Evolutionary conservation across 257 asterid species (phyloP).

Genomic region (Phtheirospermum japonicum): DNA sequence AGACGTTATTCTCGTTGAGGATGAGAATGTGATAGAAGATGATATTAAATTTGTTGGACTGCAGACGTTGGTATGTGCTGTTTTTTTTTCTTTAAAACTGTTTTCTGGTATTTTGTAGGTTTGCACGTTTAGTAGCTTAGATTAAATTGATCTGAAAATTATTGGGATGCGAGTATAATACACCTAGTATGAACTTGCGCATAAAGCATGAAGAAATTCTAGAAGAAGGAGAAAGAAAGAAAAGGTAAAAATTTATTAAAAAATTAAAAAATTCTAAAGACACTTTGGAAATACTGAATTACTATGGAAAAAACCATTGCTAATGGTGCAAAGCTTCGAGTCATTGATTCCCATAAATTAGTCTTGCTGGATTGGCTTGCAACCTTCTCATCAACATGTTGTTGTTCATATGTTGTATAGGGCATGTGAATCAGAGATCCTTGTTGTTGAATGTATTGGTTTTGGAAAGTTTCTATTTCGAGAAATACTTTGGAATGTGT

Average conservation of each 20-base stretch:
- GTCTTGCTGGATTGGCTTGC: neutral
- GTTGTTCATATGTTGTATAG: neutral
- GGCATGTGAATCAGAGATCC: slow-evolving; percentile 1
- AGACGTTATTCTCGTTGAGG: slow-evolving; percentile 57
- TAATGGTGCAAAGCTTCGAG: neutral
- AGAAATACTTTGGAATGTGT: neutral
- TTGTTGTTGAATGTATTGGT: slow-evolving; percentile 1
- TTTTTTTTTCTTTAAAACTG: no score
- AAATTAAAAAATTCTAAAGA: neutral
- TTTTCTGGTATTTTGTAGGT: neutral
- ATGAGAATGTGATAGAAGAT: slow-evolving; percentile 48
- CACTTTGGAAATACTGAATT: neutral
- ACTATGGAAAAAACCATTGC: neutral
- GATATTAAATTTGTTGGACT: slow-evolving; percentile 52
- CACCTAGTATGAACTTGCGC: neutral
- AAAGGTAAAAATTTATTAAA: neutral
- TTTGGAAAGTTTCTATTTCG: neutral
- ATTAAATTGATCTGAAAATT: slow-evolving; percentile 1
- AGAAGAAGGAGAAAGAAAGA: neutral
- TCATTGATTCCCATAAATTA: slow-evolving; percentile 1
- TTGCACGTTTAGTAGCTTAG: neutral
- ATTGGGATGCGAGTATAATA: neutral
- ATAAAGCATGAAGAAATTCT: neutral
- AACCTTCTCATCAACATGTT: neutral
- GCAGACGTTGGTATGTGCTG: slow-evolving; percentile 54